These are phyloP conservation scores for Adansonia madagascariensis DNA, from an alignment of 441 rosid genomes.

Conservation along the genomic window DNA sequence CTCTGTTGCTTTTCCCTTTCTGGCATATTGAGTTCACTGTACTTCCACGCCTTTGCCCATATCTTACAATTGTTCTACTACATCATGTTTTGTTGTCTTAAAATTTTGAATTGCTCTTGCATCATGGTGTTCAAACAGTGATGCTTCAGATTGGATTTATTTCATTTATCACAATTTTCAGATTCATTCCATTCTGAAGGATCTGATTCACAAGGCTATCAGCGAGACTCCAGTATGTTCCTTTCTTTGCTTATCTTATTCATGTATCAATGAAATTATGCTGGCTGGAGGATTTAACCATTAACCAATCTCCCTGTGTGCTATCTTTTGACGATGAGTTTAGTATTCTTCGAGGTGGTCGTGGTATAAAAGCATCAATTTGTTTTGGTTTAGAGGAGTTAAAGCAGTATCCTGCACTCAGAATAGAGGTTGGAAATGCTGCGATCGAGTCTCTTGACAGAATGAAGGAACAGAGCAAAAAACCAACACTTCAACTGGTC, in stretches of 20 bases:
- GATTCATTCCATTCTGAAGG: slow-evolving; percentile 93
- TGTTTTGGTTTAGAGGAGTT: slow-evolving; percentile 63
- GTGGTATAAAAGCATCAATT: not conserved
- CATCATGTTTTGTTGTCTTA: not conserved
- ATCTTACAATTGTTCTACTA: not conserved
- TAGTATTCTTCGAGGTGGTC: not conserved
- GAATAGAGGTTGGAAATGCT: slow-evolving; percentile 87
- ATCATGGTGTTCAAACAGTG: not conserved
- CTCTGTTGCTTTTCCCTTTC: not conserved
- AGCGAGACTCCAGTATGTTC: slow-evolving; percentile 79
- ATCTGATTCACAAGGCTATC: slow-evolving; percentile 89
- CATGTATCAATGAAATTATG: not conserved
- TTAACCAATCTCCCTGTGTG: not conserved
- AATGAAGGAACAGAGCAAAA: slow-evolving; percentile 87
- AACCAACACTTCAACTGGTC: slow-evolving; percentile 86
- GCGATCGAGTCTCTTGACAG: slow-evolving; percentile 85
- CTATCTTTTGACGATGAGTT: not conserved
- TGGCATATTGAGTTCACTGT: not conserved
- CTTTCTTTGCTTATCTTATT: slow-evolving; percentile 14
- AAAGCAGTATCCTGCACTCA: slow-evolving; percentile 90
- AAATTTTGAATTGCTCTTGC: not conserved
- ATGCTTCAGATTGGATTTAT: slow-evolving; percentile 8
- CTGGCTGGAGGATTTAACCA: not conserved
- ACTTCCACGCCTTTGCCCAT: not conserved
- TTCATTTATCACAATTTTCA: slow-evolving; percentile 32